These are phyloP conservation scores for Cordyceps tenuipes DNA, from an alignment of 2,329 filamentous ascomycete genomes.

Conservation along the genomic window DNA sequence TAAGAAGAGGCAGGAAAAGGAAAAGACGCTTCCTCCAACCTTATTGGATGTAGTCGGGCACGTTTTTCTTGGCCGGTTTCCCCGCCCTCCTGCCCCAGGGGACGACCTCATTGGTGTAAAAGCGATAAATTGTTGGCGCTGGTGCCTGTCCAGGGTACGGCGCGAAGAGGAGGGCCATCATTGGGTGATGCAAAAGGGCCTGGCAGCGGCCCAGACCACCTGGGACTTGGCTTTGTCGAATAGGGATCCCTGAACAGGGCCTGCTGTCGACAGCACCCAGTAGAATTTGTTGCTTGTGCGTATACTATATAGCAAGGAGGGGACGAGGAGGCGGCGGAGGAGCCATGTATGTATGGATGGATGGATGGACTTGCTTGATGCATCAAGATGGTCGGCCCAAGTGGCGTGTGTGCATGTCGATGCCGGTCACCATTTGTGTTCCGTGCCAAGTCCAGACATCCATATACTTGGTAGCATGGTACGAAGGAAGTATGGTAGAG, in stretches of 20 bases:
- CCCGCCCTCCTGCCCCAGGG: background rate
- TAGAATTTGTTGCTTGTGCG: too few relatives aligned
- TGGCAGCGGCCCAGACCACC: constrained; percentile 2
- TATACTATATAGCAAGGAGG: background rate
- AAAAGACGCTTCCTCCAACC: background rate
- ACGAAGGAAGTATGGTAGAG: too few relatives aligned
- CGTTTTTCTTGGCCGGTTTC: background rate
- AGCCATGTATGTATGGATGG: background rate
- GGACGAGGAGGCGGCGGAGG: too few relatives aligned
- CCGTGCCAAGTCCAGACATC: background rate
- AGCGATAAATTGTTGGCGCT: constrained; percentile 4
- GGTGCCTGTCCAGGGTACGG: constrained; percentile 8
- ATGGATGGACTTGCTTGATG: background rate
- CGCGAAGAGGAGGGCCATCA: constrained; percentile 8
- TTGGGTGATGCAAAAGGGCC: constrained; percentile 2
- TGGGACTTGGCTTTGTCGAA: background rate
- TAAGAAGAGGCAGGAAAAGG: background rate
- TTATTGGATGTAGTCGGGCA: background rate
- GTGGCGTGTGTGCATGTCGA: background rate
- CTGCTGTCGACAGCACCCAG: too few relatives aligned
- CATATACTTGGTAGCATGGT: too few relatives aligned
- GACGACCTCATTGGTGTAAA: constrained; percentile 9
- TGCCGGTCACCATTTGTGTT: constrained; percentile 3
- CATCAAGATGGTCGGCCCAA: background rate
- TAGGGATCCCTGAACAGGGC: background rate